phyloP scores from a whole-genome alignment of 768 basidiomycete species.

The Mycena maculata region DNA sequence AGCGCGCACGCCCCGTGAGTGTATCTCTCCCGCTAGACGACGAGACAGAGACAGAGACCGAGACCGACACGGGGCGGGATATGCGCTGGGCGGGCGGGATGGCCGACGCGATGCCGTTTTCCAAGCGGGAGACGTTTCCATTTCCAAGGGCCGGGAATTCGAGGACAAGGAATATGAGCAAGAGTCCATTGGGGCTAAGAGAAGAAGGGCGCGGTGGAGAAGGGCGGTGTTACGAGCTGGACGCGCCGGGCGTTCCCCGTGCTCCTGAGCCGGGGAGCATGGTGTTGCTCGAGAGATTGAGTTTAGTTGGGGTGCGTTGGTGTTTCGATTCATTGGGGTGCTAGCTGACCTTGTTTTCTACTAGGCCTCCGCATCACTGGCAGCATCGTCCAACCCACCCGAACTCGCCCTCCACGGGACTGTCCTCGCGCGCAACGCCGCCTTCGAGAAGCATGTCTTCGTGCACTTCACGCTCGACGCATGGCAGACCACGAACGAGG shows the following conservation, averaged over 20 bases:
- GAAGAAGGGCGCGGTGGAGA: neutral
- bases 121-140: neutral
- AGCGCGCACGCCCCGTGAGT: constrained; percentile 76
- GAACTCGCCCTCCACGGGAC: constrained; percentile 70
- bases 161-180: neutral
- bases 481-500: constrained; percentile 94
- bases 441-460: constrained; percentile 87
- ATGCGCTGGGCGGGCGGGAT: neutral
- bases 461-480: constrained; percentile 93
- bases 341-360: constrained; percentile 26
- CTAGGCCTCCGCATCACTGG: constrained; percentile 25
- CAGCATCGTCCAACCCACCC: neutral
- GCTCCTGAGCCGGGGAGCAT: constrained; percentile 8
- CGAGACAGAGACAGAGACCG: constrained; percentile 60
- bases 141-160: neutral
- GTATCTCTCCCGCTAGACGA: constrained; percentile 48
- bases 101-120: neutral
- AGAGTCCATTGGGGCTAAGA: neutral
- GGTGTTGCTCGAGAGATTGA: constrained; percentile 31
- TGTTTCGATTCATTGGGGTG: constrained; percentile 20
- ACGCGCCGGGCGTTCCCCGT: constrained; percentile 32
- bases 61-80: constrained; percentile 41
- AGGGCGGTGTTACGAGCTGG: constrained; percentile 29
- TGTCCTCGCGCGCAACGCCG: constrained; percentile 84
- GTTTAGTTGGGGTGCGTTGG: neutral